A percentile compares a stretch with the other conserved stretches of the same genome.
These are phyloP conservation scores for Manihot esculenta DNA, from an alignment of 441 rosid species.

Conservation along the genomic window DNA sequence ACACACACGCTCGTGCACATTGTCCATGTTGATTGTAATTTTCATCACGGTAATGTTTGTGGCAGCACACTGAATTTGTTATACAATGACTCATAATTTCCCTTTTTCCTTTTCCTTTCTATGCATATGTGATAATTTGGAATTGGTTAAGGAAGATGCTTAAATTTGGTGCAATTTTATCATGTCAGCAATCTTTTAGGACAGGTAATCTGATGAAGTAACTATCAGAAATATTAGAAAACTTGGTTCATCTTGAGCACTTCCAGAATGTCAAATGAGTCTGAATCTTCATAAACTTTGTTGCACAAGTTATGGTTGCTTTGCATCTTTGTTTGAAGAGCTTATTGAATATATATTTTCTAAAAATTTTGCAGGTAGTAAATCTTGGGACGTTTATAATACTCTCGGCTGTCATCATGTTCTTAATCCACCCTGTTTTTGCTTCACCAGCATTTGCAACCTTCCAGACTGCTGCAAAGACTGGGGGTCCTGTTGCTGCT, in stretches of 20 bases:
- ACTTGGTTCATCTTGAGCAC: neutral
- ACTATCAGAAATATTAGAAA: neutral
- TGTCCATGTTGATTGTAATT: neutral
- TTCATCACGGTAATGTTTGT: neutral
- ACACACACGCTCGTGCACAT: too few relatives aligned
- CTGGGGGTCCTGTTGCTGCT: conserved; percentile 52
- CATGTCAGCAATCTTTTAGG: neutral
- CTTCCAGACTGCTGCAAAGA: conserved; percentile 60
- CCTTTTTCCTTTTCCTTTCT: too few relatives aligned
- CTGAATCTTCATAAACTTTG: neutral
- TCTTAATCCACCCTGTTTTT: conserved; percentile 66
- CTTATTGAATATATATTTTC: conserved; percentile 6
- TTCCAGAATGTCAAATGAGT: neutral
- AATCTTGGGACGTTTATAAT: conserved; percentile 47
- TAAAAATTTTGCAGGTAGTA: conserved; percentile 45
- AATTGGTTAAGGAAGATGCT: too few relatives aligned
- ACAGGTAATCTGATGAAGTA: neutral
- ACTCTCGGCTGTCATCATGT: conserved; percentile 57
- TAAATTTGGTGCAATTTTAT: too few relatives aligned
- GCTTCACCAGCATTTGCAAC: conserved; percentile 86
- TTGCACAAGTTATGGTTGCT: neutral
- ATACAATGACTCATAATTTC: neutral
- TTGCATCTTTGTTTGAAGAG: neutral
- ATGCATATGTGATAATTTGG: too few relatives aligned
- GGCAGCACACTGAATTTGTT: neutral